Evolutionary conservation across 108 stramenopile genomes (phyloP).

Genomic region (Pelagomonas calceolata): DNA sequence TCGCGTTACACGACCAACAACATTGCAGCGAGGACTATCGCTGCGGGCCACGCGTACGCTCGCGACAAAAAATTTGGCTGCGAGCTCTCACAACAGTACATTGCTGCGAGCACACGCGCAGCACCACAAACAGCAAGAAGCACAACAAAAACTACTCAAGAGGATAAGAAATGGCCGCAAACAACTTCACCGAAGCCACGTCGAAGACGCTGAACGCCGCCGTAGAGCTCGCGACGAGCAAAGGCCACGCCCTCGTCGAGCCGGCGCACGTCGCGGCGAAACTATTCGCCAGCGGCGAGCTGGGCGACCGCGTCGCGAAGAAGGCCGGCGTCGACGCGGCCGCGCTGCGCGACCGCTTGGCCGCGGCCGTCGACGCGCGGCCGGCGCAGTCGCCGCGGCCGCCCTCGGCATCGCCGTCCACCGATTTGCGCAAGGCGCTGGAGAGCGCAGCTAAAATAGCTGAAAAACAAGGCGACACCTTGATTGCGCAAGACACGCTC

Average conservation of each 20-base stretch:
- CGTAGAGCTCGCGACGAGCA: constrained; percentile 51
- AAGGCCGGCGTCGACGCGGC: constrained; percentile 42
- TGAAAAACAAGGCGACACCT: constrained; percentile 61
- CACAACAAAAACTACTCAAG: too few relatives aligned
- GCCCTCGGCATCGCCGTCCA: constrained; percentile 47
- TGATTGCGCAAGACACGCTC: constrained; percentile 63
- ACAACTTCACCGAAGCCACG: constrained; percentile 56
- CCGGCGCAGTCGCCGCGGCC: constrained; percentile 67
- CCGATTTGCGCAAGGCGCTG: constrained; percentile 33
- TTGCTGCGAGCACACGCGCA: too few relatives aligned
- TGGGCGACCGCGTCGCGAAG: constrained; percentile 53
- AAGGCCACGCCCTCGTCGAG: constrained; percentile 58
- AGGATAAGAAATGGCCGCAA: too few relatives aligned
- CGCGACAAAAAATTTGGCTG: too few relatives aligned
- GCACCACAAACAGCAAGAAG: too few relatives aligned
- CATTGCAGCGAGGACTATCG: too few relatives aligned
- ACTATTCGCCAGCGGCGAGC: constrained; percentile 54
- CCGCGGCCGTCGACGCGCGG: constrained; percentile 48
- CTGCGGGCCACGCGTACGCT: too few relatives aligned
- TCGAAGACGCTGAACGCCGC: constrained; percentile 51
- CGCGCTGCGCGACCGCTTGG: constrained; percentile 47
- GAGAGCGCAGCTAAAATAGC: constrained; percentile 50
- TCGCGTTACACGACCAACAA: too few relatives aligned
- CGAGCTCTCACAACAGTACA: too few relatives aligned
- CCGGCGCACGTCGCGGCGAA: constrained; percentile 59